Percentiles rank a stretch among this genome's conserved stretches.
Conservation (phyloP, 352 stramenopile genomes). For the Phytophthora lateralis region DNA sequence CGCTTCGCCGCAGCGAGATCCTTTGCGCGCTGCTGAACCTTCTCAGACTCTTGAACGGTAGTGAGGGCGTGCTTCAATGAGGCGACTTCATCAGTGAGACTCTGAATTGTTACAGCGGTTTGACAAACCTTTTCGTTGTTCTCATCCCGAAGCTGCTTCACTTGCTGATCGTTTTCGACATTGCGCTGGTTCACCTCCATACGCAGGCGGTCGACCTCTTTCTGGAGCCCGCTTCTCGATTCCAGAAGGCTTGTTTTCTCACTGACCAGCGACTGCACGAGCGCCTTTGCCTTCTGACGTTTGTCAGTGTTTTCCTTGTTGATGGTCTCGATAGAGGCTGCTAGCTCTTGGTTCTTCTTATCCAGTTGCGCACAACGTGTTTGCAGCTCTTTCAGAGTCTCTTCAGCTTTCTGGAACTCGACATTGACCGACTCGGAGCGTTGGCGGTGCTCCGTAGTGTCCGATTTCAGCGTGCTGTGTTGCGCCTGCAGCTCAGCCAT, state of each 20-base stretch:
- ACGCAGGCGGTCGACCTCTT: constrained; percentile 70
- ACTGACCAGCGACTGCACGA: constrained; percentile 67
- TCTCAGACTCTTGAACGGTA: constrained; percentile 72
- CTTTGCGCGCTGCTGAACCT: constrained; percentile 70
- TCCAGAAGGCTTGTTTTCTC: constrained; percentile 66
- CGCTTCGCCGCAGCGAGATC: constrained; percentile 69
- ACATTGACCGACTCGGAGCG: constrained; percentile 46
- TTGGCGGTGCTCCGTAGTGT: constrained; percentile 50
- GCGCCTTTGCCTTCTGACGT: constrained; percentile 70
- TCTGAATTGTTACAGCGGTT: constrained; percentile 49
- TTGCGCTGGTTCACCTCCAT: constrained; percentile 83
- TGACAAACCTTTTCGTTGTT: constrained; percentile 54
- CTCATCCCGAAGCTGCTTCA: constrained; percentile 69
- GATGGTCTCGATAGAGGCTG: constrained; percentile 40
- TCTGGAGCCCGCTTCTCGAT: constrained; percentile 53
- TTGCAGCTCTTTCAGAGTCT: constrained; percentile 39
- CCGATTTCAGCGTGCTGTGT: constrained; percentile 44
- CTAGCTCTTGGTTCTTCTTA: constrained; percentile 64
- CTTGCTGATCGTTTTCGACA: constrained; percentile 66
- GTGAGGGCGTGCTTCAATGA: constrained; percentile 62
- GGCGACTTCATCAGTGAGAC: constrained; percentile 62
- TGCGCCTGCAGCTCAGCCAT: constrained; percentile 46
- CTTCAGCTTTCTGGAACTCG: constrained; percentile 55
- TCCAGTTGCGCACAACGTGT: constrained; percentile 48
- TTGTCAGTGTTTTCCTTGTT: constrained; percentile 71